These are phyloP conservation scores for Lipomyces orientalis DNA, from an alignment of 805 yeast species.

Conservation along the genomic window DNA sequence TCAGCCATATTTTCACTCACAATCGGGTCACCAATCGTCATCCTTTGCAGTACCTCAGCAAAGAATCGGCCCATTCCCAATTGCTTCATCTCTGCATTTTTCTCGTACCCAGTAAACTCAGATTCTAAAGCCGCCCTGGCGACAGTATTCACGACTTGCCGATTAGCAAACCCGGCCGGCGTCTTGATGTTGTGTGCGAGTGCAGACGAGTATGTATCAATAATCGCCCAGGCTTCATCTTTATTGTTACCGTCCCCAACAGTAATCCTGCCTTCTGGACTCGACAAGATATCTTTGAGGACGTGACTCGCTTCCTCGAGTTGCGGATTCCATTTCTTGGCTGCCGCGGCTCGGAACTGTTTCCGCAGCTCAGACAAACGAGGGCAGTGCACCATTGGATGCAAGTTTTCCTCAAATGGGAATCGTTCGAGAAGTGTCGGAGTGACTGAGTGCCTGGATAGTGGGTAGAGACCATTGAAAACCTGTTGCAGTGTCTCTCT, in stretches of 20 bases:
- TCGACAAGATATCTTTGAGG: slow-evolving; percentile 15
- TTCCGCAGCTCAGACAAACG: slow-evolving; percentile 29
- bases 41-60: slow-evolving; percentile 28
- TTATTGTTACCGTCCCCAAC: slow-evolving; percentile 13
- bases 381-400: slow-evolving; percentile 32
- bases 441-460: slow-evolving; percentile 10
- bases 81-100: slow-evolving; percentile 20
- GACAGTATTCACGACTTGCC: slow-evolving; percentile 20
- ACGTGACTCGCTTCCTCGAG: slow-evolving; percentile 25
- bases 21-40: slow-evolving; percentile 30
- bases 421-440: slow-evolving; percentile 34
- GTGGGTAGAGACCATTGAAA: slow-evolving; percentile 36
- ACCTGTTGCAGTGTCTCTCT: slow-evolving; percentile 37
- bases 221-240: slow-evolving; percentile 33
- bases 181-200: slow-evolving; percentile 23
- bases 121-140: slow-evolving; percentile 30
- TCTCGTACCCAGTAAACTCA: slow-evolving; percentile 28
- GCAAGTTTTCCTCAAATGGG: slow-evolving; percentile 37
- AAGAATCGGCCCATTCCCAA: slow-evolving; percentile 36
- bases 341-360: slow-evolving; percentile 31
- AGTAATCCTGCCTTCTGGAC: slow-evolving; percentile 14
- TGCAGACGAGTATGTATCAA: slow-evolving; percentile 35
- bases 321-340: slow-evolving; percentile 34
- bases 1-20: slow-evolving; percentile 18
- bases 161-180: slow-evolving; percentile 24